Evolutionary conservation across 257 asterid species (phyloP), one percentile per base, ranked within the genome.

Genomic region (Penstemon davidsonii): DNA sequence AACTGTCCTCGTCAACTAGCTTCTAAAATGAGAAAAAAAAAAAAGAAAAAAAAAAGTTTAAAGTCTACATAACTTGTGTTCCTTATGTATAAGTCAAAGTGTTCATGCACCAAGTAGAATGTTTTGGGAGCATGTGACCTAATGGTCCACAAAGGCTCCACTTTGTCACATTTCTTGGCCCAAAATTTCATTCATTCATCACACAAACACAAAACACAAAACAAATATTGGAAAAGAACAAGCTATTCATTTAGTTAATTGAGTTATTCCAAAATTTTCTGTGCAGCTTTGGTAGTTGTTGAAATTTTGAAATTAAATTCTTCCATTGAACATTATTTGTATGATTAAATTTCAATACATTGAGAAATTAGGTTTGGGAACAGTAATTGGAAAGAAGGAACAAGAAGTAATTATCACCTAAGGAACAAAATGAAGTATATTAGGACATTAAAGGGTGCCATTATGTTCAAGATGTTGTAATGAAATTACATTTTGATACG

Each of bases 121-220:
- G 81, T 71, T 62, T 65, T 55, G 75, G 69, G 9, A 43, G 72
- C 68, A 70, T 74, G 69, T 71, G 70, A 75, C 45, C 41, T 10
- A 5, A 49, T 19, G 46, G 51, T 5, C 15, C 63, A 56, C 62
- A 50, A 57, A 52, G 57, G 68, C 59, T 11, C 74, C 55, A 38
- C 62, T 33, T 63, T 33, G 67, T 66, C 64, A 37, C 54, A 58
- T 25, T 39, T 76, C 70, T 64, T 25, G 68, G 54, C 13, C 57
- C 68, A 59, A 40, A 5, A 46, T 40, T 68, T 51, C 59, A 59
- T 56, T 36, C 0, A 49, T 8, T 49, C n/a, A 15, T 9, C 15
- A 25, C 33, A 25, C 33, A 0, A 25, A 25, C 33, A 25, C 33
- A 25, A 25, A 25, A 25, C 33, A 25, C 33, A 25, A 25, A 25